Conservation (phyloP, 768 basidiomycete species). For the Nidula microcarpa region DNA sequence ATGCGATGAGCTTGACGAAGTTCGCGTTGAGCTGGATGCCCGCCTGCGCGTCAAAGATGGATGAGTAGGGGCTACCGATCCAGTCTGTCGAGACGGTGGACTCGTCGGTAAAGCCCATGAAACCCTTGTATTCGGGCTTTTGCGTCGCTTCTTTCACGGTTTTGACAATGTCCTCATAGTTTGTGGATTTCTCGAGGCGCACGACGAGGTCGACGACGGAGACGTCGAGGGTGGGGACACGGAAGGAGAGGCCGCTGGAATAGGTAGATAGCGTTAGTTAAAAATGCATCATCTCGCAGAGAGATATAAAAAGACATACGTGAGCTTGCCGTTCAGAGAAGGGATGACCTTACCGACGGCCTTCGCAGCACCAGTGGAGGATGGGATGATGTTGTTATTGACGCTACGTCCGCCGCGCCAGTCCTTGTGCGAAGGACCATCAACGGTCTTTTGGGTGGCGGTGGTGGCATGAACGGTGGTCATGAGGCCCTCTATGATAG, state of each 20-base stretch:
- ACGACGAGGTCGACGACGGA: conserved; percentile 94
- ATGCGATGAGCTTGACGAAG: conserved; percentile 93
- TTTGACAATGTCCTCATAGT: conserved; percentile 83
- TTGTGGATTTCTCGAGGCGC: conserved; percentile 74
- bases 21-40: conserved; percentile 84
- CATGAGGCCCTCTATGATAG: conserved; percentile 92
- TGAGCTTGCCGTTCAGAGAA: conserved; percentile 87
- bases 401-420: conserved; percentile 92
- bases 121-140: conserved; percentile 50
- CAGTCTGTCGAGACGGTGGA: conserved; percentile 88
- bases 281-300: neutral
- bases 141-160: conserved; percentile 72
- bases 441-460: conserved; percentile 86
- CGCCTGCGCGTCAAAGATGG: conserved; percentile 86
- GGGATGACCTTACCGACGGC: conserved; percentile 96
- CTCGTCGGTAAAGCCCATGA: conserved; percentile 86
- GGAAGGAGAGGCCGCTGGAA: conserved; percentile 82
- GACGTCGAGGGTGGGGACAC: conserved; percentile 87
- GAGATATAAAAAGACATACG: conserved; percentile 39
- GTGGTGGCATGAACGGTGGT: conserved; percentile 92
- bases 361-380: conserved; percentile 95
- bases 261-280: neutral
- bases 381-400: conserved; percentile 94
- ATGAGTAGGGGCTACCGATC: conserved; percentile 66
- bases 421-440: conserved; percentile 87